These are phyloP conservation scores for Cryptococcus sp. DNA, from an alignment of 1,284 basidiomycete species.

Conservation along the genomic window DNA sequence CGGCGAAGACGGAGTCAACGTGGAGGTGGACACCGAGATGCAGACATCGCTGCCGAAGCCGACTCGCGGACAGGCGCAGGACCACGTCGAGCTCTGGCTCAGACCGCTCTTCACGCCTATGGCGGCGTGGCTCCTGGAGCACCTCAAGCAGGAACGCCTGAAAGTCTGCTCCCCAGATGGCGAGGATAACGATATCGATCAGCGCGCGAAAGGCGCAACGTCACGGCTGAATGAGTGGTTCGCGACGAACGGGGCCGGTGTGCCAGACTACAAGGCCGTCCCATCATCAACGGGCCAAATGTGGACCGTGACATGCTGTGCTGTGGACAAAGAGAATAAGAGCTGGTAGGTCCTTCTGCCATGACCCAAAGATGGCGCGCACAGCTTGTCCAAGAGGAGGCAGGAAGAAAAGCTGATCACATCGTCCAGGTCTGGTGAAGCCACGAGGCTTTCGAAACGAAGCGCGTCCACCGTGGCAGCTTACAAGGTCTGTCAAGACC, in stretches of 20 bases:
- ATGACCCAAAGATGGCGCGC: no score
- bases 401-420: not conserved
- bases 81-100: conserved; percentile 36
- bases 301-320: conserved; percentile 26
- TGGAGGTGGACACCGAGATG: not conserved
- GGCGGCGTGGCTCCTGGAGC: conserved; percentile 26
- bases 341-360: conserved; percentile 21
- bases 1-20: not conserved
- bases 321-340: conserved; percentile 17
- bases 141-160: conserved; percentile 23
- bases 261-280: conserved; percentile 19
- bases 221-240: conserved; percentile 34
- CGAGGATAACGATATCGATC: conserved; percentile 17
- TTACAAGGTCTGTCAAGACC: conserved; percentile 32
- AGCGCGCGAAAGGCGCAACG: conserved; percentile 19
- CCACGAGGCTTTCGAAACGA: conserved; percentile 35
- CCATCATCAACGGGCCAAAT: not conserved
- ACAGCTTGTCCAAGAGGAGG: no score
- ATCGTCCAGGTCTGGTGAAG: conserved; percentile 21
- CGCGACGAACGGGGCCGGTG: conserved; percentile 16
- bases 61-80: conserved; percentile 38
- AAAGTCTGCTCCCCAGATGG: not conserved
- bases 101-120: conserved; percentile 36
- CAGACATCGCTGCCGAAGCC: no score
- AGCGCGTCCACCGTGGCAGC: conserved; percentile 36